phyloP scores from a whole-genome alignment of 1,284 basidiomycete genomes.

The Ustilago curta region DNA sequence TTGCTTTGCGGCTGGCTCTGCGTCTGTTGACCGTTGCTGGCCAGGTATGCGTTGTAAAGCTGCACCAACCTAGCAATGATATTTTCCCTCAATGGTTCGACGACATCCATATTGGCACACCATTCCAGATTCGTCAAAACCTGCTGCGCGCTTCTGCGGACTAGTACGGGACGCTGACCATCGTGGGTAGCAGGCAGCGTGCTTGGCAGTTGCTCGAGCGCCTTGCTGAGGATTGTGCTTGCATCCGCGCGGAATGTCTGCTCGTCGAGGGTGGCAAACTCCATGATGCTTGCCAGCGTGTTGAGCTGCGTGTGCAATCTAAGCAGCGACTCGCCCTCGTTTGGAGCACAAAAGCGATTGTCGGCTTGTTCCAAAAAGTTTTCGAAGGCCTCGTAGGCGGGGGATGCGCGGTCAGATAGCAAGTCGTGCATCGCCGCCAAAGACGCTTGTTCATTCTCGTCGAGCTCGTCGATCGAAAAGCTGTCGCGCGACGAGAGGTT shows the following conservation, averaged over 20 bases:
- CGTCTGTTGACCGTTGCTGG: slow-evolving; percentile 3
- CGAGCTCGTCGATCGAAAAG: slow-evolving; percentile 36
- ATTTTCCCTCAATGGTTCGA: slow-evolving; percentile 44
- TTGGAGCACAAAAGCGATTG: slow-evolving; percentile 34
- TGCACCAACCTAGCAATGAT: slow-evolving; percentile 39
- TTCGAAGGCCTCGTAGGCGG: slow-evolving; percentile 59
- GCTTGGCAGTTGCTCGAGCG: slow-evolving; percentile 38
- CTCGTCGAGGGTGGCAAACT: slow-evolving; percentile 48
- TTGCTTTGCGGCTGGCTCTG: slow-evolving; percentile 18
- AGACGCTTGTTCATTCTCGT: slow-evolving; percentile 19
- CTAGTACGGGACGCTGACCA: slow-evolving; percentile 32
- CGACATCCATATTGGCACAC: slow-evolving; percentile 52
- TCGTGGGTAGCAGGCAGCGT: slow-evolving; percentile 36
- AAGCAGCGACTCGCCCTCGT: slow-evolving; percentile 62
- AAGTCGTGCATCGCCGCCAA: slow-evolving; percentile 31
- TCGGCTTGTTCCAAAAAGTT: slow-evolving; percentile 49
- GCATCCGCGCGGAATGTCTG: slow-evolving; percentile 58
- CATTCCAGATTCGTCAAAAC: slow-evolving; percentile 51
- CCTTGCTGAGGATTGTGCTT: slow-evolving; percentile 53
- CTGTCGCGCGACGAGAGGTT: slow-evolving; percentile 27
- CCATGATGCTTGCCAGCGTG: slow-evolving; percentile 54
- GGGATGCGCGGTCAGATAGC: slow-evolving; percentile 35
- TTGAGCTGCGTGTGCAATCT: slow-evolving; percentile 61
- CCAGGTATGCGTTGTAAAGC: slow-evolving; percentile 29
- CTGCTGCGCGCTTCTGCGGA: slow-evolving; percentile 45